phyloP scores from a whole-genome alignment of 2,329 filamentous ascomycete species.

The Colletotrichum magnum region DNA sequence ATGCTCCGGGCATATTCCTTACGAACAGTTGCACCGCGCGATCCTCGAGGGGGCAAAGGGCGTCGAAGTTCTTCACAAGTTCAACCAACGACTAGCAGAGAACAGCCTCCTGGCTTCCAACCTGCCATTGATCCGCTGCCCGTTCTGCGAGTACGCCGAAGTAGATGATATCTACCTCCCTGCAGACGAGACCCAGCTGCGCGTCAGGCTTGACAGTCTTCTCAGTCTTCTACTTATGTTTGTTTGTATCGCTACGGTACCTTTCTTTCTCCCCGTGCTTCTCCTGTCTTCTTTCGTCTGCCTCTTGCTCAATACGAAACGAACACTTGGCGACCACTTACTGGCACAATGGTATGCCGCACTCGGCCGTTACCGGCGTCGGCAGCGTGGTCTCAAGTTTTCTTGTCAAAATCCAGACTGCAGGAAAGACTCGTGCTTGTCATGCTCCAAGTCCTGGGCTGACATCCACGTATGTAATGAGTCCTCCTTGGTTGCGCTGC shows the following conservation, averaged over 20 bases:
- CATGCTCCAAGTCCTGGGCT: constrained; percentile 85
- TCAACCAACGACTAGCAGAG: constrained; percentile 84
- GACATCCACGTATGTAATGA: constrained; percentile 95
- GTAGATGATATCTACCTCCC: constrained; percentile 82
- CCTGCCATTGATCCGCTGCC: constrained; percentile 84
- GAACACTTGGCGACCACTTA: constrained; percentile 58
- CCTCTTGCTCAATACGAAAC: constrained; percentile 59
- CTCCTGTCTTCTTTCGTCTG: constrained; percentile 62
- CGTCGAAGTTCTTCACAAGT: constrained; percentile 77
- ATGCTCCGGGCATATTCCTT: constrained; percentile 82
- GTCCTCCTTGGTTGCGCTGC: constrained; percentile 83
- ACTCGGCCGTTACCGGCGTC: constrained; percentile 77
- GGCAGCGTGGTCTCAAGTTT: constrained; percentile 82
- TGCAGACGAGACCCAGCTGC: constrained; percentile 66
- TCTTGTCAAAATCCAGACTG: constrained; percentile 81
- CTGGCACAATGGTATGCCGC: constrained; percentile 69
- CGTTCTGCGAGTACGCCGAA: constrained; percentile 94
- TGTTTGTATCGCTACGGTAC: constrained; percentile 67
- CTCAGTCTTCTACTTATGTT: constrained; percentile 65
- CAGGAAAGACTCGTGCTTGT: constrained; percentile 80
- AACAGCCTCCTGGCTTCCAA: constrained; percentile 81
- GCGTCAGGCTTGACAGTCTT: constrained; percentile 67
- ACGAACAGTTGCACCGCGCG: constrained; percentile 79
- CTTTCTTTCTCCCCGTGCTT: constrained; percentile 68
- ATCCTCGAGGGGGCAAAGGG: constrained; percentile 79